Evolutionary conservation across 75 land plant species (phyloP).

Genomic region (Selaginella tamariscina): DNA sequence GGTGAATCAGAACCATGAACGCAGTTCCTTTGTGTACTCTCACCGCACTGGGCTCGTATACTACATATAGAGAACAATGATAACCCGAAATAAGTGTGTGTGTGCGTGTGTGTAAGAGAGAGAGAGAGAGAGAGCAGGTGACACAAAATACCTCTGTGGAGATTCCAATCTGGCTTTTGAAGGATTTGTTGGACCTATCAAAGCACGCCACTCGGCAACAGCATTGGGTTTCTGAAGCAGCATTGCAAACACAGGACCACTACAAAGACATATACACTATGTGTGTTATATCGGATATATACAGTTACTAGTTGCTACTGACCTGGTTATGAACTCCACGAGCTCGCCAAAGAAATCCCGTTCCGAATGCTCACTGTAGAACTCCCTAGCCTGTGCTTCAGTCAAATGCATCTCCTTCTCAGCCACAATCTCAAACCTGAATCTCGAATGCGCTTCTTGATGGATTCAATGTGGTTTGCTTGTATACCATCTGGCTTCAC

Average conservation of each 20-base stretch:
- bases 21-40: conserved; percentile 46
- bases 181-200: conserved; percentile 83
- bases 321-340: conserved; percentile 75
- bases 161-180: conserved; percentile 45
- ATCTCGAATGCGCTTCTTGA: conserved; percentile 35
- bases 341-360: conserved; percentile 52
- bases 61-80: conserved; percentile 21
- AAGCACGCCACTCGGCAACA: conserved; percentile 56
- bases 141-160: conserved; percentile 40
- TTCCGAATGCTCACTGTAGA: conserved; percentile 63
- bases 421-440: conserved; percentile 36
- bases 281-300: neutral
- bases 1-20: conserved; percentile 77
- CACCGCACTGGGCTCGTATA: conserved; percentile 65
- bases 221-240: conserved; percentile 62
- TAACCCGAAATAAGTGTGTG: neutral
- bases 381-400: conserved; percentile 28
- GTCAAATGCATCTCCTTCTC: conserved; percentile 38
- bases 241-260: conserved; percentile 75
- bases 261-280: conserved; percentile 11
- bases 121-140: neutral
- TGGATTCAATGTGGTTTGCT: conserved; percentile 32
- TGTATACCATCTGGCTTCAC: conserved; percentile 73
- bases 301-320: neutral
- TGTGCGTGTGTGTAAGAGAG: neutral